phyloP scores from a whole-genome alignment of 2,329 filamentous ascomycete genomes.

The Fusarium poae region DNA sequence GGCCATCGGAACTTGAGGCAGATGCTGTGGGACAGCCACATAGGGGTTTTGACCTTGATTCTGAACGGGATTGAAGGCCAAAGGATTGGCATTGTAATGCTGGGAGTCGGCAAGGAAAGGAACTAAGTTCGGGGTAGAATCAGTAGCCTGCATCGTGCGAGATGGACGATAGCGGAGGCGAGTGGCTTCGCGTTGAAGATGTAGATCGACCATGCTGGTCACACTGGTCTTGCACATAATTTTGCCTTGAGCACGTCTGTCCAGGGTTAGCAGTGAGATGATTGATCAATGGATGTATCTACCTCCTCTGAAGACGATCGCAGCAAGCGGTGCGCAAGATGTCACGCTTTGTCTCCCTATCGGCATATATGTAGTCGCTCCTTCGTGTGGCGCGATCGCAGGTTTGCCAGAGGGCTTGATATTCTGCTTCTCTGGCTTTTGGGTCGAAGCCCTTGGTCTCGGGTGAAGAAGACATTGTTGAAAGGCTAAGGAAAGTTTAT shows the following conservation, averaged over 20 bases:
- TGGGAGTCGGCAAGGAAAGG: background rate
- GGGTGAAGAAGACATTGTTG: slow-evolving; percentile 26
- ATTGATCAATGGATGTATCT: slow-evolving; percentile 15
- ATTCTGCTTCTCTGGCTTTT: slow-evolving; percentile 42
- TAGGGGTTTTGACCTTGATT: background rate
- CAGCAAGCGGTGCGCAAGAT: slow-evolving; percentile 23
- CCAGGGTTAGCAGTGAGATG: background rate
- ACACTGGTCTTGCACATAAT: slow-evolving; percentile 30
- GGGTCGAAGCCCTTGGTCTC: slow-evolving; percentile 3
- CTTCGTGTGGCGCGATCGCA: slow-evolving; percentile 39
- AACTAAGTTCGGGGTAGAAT: background rate
- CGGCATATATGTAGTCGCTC: slow-evolving; percentile 18
- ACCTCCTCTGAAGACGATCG: slow-evolving; percentile 34
- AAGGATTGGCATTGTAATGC: background rate
- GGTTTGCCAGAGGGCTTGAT: slow-evolving; percentile 46
- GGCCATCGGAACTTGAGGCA: background rate
- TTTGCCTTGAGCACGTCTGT: slow-evolving; percentile 28
- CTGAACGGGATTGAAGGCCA: background rate
- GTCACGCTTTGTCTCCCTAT: slow-evolving; percentile 1
- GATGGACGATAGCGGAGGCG: slow-evolving; percentile 7
- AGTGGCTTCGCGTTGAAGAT: slow-evolving; percentile 34
- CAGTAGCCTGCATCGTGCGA: background rate
- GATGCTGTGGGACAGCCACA: background rate
- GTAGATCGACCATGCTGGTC: slow-evolving; percentile 35
- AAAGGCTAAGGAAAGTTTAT: background rate